phyloP scores from a whole-genome alignment of 345 rosid species.

The Eucalyptus curtisii region DNA sequence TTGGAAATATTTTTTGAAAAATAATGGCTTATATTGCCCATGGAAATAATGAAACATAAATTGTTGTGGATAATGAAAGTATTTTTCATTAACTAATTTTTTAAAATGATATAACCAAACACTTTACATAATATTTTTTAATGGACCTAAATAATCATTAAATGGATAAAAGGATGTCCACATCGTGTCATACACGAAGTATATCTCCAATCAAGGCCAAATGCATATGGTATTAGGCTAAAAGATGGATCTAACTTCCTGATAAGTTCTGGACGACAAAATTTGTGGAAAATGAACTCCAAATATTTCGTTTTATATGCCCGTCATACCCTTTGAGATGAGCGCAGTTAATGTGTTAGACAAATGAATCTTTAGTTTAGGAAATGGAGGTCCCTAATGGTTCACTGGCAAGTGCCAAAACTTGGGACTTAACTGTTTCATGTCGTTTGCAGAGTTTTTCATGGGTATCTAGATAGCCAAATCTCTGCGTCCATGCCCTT shows the following conservation, averaged over 20 bases:
- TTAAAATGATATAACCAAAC: too few species aligned
- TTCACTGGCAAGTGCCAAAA: neutral
- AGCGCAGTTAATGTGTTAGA: neutral
- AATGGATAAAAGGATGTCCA: neutral
- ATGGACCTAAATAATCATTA: neutral
- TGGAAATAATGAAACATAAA: too few species aligned
- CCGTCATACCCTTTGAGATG: neutral
- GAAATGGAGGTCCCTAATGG: neutral
- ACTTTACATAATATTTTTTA: too few species aligned
- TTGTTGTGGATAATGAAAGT: too few species aligned
- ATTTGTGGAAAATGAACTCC: neutral
- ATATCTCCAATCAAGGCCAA: neutral
- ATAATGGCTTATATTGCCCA: too few species aligned
- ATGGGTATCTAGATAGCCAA: neutral
- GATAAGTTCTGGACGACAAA: neutral
- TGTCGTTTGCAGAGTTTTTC: neutral
- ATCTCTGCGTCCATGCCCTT: neutral
- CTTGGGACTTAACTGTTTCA: neutral
- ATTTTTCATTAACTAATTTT: too few species aligned
- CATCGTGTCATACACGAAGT: neutral
- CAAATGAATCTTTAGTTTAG: rapidly evolving
- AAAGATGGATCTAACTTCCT: neutral
- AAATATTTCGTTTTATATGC: neutral
- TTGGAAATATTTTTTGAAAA: too few species aligned
- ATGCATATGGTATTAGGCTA: neutral